Conservation (phyloP, 139 green algal species). For the Auxenochlorella pyrenoidosa region DNA sequence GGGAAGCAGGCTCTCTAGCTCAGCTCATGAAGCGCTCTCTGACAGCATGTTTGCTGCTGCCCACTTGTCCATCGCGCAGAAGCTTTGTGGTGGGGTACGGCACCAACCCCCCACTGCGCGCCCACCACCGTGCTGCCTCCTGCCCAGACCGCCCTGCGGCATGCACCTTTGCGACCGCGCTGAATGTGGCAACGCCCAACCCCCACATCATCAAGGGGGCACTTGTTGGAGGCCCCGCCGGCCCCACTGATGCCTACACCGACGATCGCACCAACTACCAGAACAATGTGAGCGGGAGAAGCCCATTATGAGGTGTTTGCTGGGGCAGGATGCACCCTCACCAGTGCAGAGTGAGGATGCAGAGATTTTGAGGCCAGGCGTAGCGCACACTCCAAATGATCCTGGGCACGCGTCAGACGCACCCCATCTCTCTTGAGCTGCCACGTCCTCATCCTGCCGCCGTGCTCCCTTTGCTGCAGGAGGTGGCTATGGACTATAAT, state of each 20-base stretch:
- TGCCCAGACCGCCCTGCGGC: slow-evolving; percentile 45
- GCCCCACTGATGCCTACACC: slow-evolving; percentile 27
- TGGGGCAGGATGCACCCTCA: too few relatives aligned
- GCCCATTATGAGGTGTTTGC: too few relatives aligned
- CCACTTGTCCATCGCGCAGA: slow-evolving; percentile 26
- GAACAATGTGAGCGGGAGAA: slow-evolving; percentile 7
- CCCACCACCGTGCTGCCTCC: slow-evolving; percentile 56
- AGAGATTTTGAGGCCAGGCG: too few relatives aligned
- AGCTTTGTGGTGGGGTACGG: slow-evolving; percentile 65
- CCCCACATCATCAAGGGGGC: slow-evolving; percentile 51
- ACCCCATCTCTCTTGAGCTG: too few relatives aligned
- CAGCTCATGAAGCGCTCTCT: too few relatives aligned
- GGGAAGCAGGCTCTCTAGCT: background rate
- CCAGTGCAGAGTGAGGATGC: too few relatives aligned
- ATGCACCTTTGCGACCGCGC: slow-evolving; percentile 51
- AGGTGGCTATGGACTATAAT: slow-evolving; percentile 62
- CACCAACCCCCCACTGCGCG: slow-evolving; percentile 35
- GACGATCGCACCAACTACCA: slow-evolving; percentile 46
- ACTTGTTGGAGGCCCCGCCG: slow-evolving; percentile 53
- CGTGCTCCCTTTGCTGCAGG: too few relatives aligned
- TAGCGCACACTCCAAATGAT: too few relatives aligned
- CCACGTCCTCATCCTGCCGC: too few relatives aligned
- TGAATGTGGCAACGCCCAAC: slow-evolving; percentile 44
- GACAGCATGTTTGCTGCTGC: background rate
- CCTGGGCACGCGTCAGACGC: too few relatives aligned